Evolutionary conservation across 345 rosid species (phyloP), one percentile per base, ranked within the genome.

Genomic region (Gossypium bickii): DNA sequence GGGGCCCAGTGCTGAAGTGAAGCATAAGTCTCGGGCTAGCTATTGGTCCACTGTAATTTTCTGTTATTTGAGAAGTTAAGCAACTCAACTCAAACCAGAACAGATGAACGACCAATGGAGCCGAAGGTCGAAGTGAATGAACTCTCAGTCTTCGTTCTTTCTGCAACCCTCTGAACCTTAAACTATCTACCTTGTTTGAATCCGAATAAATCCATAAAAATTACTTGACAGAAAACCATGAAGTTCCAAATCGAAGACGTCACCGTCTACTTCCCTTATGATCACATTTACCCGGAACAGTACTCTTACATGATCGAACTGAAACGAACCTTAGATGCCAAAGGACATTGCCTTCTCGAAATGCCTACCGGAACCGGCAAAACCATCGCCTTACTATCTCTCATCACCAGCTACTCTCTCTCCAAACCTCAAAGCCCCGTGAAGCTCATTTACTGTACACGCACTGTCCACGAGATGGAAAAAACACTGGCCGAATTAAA

Each of bases 391-490:
- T 88, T 93, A 45, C 92, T 95, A 68, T 95, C 98, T 9, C 87
- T 95, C 22, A 93, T 93, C 89, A 91, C 96, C 3, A 91, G 99
- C 77, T 95, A 93, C 77, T 62, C 86, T 1, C 91, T 91, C 62
- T 85, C 87, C 70, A 90, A 87, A 74, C 94, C 93, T 15, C 80
- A 83, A 17, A 80, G 82, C 76, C 91, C 94, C 1, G 76, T 95
- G 75, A 95, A 95, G 88, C 91, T 95, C 77, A 81, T 95, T 45
- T 93, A 93, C 82, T 95, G 99, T 76, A 95, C 97, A 44, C 96
- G 99, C 80, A 93, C 98, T 16, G 99, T 95, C 44, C 98, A 91
- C 75, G 99, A 95, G 89, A 93, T 95, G 99, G 99, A 95, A 86
- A 95, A 95, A 78, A 95, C 99, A 24, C 81, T 91, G 0, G 92